Base-by-base conservation (phyloP, 148 eudicot species). In the Diospyros kaki region DNA sequence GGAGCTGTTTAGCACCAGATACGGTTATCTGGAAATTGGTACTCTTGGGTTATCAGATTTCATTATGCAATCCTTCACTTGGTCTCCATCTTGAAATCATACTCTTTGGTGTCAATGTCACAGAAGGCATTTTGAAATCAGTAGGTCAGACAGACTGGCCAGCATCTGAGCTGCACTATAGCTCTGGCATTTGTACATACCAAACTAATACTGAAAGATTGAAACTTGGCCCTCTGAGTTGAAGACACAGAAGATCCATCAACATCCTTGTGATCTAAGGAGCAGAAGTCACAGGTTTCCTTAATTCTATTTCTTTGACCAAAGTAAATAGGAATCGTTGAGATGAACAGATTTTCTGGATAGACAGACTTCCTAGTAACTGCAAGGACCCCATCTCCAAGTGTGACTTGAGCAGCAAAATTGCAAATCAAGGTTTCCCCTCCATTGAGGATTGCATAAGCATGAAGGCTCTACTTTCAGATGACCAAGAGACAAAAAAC, bases 1-100 rank as follows among this genome's bases (percentile, higher is more conserved):
- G 75, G 80, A n/a, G 80, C 80, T 5, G 75, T 9, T 70, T 70
- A 15, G 68, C 45, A 15, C 80, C 80, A 41, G 71, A n/a, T 1
- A 77, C 5, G 1, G 80, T 70, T 50, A 50, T 43, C 61, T 56
- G 69, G n/a, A 60, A 77, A 12, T 77, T 70, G 3, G 71, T 39
- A 18, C 75, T 71, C 3, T 72, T 17, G 70, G 40, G 48, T 73
- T 73, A 4, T 58, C 15, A 4, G 81, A 11, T 10, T 58, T 58
- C 6, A 61, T 51, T 52, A 73, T 3, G 63, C 73, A 78, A 3
- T 40, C 46, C 15, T 73, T 78, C 5, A 78, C 17, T 62, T 7
- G 13, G 9, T 60, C 50, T 59, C 69, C 77, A 2, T 39, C 73
- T 53, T 28, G 28, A 28, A 28, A 28, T 28, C 28, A 28, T 28